Base-by-base conservation (phyloP, 108 stramenopile species). In the Epithemia pelagica region DNA sequence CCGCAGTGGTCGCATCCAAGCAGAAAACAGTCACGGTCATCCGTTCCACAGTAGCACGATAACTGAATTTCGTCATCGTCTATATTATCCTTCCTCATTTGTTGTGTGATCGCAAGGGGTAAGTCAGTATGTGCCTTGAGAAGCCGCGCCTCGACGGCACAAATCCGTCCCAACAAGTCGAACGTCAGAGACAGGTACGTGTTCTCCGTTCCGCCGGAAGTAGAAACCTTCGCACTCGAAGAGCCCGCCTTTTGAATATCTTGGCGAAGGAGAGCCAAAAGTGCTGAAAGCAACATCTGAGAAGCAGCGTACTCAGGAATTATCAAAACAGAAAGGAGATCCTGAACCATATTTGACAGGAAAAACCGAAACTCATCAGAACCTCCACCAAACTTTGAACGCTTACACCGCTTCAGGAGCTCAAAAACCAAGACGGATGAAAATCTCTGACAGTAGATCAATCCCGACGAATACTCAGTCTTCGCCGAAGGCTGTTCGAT, bases 301-400 rank as follows among this genome's bases (percentile, higher is more conserved):
- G 96, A 92, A 19, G 92, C 89, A 18, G 95, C 94, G 76, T 81
- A 94, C 72, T 94, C 90, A 31, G 94, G 89, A n/a, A 89, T 68
- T 37, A 85, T 56, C 24, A 89, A 67, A 10, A 90, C 76, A 30
- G 78, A 54, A 18, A 97, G 79, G 29, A 96, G 78, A 73, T 97
- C 96, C 60, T 96, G 94, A 32, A 95, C 81, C 32, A 94, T 55
- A 69, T 96, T 95, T 31, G 70, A 59, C 46, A 97, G 78, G 52
- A 97, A 73, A 26, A 89, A 88, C 23, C 94, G 85, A 76, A 95
- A 97, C 67, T 88, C 93, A 15, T 84, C 85, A 5, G 87, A 90
- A 55, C 90, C 92, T 68, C 85, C 89, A 15, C 37, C 37, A 46
- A 10, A 46, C 24, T 91, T 91, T 61, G 90, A 91, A 60, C 77